Evolutionary conservation across 2,329 filamentous ascomycete genomes (phyloP).

Genomic region (Trichoderma arundinaceum): DNA sequence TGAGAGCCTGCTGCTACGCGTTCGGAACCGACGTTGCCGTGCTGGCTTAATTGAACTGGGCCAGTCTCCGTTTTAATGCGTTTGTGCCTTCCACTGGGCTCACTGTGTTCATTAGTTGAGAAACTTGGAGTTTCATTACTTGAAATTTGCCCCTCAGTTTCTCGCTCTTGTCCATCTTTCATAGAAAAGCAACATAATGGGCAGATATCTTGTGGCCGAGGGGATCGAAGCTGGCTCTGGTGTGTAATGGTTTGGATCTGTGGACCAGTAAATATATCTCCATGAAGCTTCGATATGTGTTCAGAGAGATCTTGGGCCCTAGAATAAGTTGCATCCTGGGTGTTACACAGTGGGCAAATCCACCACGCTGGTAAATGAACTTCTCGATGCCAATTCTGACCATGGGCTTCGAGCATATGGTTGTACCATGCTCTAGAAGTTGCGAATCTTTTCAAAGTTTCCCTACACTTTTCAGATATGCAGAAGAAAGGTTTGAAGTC

Average conservation of each 20-base stretch:
- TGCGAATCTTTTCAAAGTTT: conserved; percentile 13
- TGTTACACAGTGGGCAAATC: conserved; percentile 30
- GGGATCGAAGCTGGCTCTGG: conserved; percentile 12
- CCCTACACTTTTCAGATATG: conserved; percentile 31
- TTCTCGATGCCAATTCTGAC: conserved; percentile 30
- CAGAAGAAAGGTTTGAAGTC: conserved; percentile 7
- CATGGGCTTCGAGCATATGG: conserved; percentile 29
- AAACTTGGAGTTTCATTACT: rapidly evolving
- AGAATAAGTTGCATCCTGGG: background rate
- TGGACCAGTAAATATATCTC: background rate
- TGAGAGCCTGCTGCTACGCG: background rate
- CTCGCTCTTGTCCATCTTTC: background rate
- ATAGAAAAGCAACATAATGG: conserved; percentile 23
- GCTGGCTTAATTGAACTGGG: background rate
- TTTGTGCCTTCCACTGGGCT: background rate
- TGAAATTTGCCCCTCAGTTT: background rate
- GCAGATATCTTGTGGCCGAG: conserved; percentile 8
- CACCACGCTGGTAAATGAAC: conserved; percentile 24
- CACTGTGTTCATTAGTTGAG: background rate
- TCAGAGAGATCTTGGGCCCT: conserved; percentile 1
- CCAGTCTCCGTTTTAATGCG: conserved; percentile 4
- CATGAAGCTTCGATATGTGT: background rate
- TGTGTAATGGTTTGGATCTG: conserved; percentile 8
- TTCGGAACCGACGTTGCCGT: background rate
- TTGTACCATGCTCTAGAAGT: conserved; percentile 27